phyloP scores from a whole-genome alignment of 2,329 filamentous ascomycete species.

The Thermomyces lanuginosus region DNA sequence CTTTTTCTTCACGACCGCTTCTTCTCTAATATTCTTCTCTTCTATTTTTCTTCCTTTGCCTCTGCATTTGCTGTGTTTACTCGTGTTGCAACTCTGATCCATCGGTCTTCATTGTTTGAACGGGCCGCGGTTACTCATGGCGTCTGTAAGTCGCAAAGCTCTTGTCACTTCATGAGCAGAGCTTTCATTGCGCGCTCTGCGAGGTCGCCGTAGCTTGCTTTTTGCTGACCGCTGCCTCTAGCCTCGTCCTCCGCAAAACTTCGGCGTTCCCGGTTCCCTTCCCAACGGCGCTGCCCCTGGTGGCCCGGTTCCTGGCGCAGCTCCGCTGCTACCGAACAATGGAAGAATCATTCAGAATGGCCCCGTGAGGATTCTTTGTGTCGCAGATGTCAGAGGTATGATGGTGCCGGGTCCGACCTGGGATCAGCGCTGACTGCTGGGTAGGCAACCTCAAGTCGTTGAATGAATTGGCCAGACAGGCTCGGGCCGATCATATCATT shows the following conservation, averaged over 20 bases:
- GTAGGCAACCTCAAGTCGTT: conserved; percentile 85
- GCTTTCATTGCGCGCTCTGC: too few relatives aligned
- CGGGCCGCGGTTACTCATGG: too few relatives aligned
- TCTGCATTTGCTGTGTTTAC: too few relatives aligned
- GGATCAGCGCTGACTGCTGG: neutral
- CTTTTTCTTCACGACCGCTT: too few relatives aligned
- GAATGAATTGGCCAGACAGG: conserved; percentile 89
- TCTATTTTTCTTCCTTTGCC: too few relatives aligned
- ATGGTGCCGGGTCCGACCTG: neutral
- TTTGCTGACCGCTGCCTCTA: too few relatives aligned
- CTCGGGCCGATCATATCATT: conserved; percentile 91
- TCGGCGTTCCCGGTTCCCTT: conserved; percentile 29
- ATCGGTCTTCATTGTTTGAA: too few relatives aligned
- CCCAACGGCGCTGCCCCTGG: conserved; percentile 29
- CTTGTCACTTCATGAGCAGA: too few relatives aligned
- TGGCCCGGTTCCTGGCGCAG: conserved; percentile 30
- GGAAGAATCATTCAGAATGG: conserved; percentile 34
- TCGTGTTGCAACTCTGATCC: too few relatives aligned
- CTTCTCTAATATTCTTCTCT: too few relatives aligned
- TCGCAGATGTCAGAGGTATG: conserved; percentile 36
- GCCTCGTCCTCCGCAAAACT: conserved; percentile 29
- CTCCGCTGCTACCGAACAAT: conserved; percentile 35
- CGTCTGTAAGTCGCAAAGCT: too few relatives aligned
- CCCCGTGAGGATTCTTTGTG: conserved; percentile 31
- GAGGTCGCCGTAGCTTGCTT: too few relatives aligned